Evolutionary conservation across 2,329 filamentous ascomycete genomes (phyloP), one percentile per base, ranked within the genome.

Genomic region (Fusarium chlamydosporum): DNA sequence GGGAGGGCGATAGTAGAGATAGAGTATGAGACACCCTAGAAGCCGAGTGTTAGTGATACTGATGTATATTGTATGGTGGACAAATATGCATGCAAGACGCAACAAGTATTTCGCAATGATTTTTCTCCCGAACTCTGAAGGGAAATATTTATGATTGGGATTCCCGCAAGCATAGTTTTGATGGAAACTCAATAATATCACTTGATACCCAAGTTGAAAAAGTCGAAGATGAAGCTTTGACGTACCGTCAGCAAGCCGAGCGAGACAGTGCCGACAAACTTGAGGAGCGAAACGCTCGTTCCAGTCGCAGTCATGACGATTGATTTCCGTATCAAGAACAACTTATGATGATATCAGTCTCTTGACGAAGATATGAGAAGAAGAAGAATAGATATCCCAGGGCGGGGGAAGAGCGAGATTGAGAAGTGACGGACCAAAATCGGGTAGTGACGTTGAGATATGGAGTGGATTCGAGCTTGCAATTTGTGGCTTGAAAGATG

Each of bases 241-340:
- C 91, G 75, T 87, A 97, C 94, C 62, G 94, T 97, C 79, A 97
- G 82, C 59, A 97, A 86, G 68, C 95, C 95, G 60, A 97, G 86
- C 74, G 92, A 95, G 71, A 97, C 88, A 52, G 93, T 96, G 76
- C 95, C 95, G 72, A 97, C 91, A 79, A 97, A 97, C 83, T 98
- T 97, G 82, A 92, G 89, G 79, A 91, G 82, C 57, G 92, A 90
- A 76, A 97, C 85, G 76, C 89, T 88, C 75, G 85, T 89, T 74
- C 89, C 88, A 74, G 85, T 89, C 74, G 86, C 88, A 73, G 88
- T 85, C 88, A 93, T 92, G 79, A 77, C 72, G 58, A 9, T 56
- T 51, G 8, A 33, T 8, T 35, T 59, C 23, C 47, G 55, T 20
- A 18, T 40, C 45, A 29, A 53, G 16, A 40, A 31, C 27, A 43